These are phyloP conservation scores for Amanita rimosa DNA, from an alignment of 768 basidiomycete species.

Conservation along the genomic window DNA sequence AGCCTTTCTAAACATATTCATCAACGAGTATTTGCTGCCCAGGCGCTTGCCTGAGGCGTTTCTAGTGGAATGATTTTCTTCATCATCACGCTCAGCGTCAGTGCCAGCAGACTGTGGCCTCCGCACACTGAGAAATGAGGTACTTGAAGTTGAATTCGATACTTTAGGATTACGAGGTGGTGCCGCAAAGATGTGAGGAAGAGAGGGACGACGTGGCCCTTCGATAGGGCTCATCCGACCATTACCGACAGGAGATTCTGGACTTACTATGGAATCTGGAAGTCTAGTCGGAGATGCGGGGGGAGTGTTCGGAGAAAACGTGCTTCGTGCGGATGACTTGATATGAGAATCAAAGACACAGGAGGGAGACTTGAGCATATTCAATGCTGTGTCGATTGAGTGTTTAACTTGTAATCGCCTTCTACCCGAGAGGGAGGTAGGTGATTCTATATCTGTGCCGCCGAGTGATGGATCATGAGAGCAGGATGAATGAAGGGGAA, in stretches of 20 bases:
- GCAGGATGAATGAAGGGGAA: background rate
- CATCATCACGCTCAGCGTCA: constrained; percentile 38
- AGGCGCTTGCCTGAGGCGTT: constrained; percentile 32
- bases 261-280: constrained; percentile 30
- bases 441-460: constrained; percentile 16
- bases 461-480: constrained; percentile 3
- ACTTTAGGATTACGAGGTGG: constrained; percentile 23
- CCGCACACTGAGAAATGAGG: constrained; percentile 21
- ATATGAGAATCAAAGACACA: constrained; percentile 4
- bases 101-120: constrained; percentile 69
- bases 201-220: constrained; percentile 51
- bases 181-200: constrained; percentile 42
- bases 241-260: constrained; percentile 19
- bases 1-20: constrained; percentile 63
- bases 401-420: constrained; percentile 62
- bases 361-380: constrained; percentile 32
- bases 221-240: constrained; percentile 19
- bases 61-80: constrained; percentile 18
- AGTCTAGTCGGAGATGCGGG: constrained; percentile 29
- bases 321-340: constrained; percentile 6
- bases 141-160: constrained; percentile 19
- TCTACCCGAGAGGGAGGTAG: constrained; percentile 20
- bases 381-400: constrained; percentile 65
- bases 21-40: constrained; percentile 62
- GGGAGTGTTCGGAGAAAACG: constrained; percentile 20